Evolutionary conservation across 2,329 filamentous ascomycete species (phyloP).

Genomic region (Aspergillus sp.): DNA sequence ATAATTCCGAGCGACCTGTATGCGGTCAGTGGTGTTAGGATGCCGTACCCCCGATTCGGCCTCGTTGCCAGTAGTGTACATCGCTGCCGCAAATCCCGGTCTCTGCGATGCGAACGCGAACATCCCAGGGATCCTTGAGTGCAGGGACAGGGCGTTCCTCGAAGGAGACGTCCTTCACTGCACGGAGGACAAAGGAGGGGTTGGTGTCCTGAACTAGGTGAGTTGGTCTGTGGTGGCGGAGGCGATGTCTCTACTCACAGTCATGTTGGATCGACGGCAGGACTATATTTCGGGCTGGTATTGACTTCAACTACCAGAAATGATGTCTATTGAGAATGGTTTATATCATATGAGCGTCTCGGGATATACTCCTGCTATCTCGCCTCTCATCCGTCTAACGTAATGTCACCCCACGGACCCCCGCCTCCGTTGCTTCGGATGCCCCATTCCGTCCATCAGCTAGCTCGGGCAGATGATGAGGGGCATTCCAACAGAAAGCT

Average conservation of each 20-base stretch:
- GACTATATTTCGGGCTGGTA: neutral
- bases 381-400: neutral
- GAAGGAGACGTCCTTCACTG: conserved; percentile 45
- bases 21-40: neutral
- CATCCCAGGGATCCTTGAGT: conserved; percentile 36
- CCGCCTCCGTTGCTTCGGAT: neutral
- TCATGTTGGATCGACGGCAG: neutral
- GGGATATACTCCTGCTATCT: neutral
- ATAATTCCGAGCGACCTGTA: no score
- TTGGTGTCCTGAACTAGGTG: neutral
- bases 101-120: conserved; percentile 45
- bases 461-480: no score
- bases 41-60: conserved; percentile 40
- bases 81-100: conserved; percentile 51
- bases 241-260: neutral
- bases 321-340: neutral
- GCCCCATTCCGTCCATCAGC: neutral
- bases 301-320: no score
- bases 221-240: no score
- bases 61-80: conserved; percentile 44
- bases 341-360: neutral
- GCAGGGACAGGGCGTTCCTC: conserved; percentile 44
- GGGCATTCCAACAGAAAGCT: no score
- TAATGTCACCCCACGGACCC: neutral
- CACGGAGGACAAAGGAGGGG: conserved; percentile 47